phyloP scores from a whole-genome alignment of 2,329 filamentous ascomycete species.

The Colletotrichum euphorbiae region DNA sequence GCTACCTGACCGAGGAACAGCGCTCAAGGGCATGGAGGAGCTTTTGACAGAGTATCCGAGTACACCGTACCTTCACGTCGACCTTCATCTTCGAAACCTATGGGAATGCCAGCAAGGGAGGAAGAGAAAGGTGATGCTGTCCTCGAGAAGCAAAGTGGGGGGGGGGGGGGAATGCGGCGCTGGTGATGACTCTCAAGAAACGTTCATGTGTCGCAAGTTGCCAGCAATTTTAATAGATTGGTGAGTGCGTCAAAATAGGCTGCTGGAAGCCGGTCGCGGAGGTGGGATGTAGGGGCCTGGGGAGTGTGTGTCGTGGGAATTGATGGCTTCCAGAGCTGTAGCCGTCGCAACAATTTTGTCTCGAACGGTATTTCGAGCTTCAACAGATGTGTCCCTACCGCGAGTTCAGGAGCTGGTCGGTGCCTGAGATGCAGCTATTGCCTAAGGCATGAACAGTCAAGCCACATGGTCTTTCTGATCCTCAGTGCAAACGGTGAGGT shows the following conservation, averaged over 20 bases:
- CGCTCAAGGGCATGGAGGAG: not conserved
- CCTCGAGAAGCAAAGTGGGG: constrained; percentile 38
- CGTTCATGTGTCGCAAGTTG: constrained; percentile 26
- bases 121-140: constrained; percentile 28
- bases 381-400: constrained; percentile 42
- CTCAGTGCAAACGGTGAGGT: too few relatives aligned
- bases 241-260: not conserved
- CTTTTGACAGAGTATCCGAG: not conserved
- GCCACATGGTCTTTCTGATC: not conserved
- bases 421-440: constrained; percentile 38
- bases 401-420: constrained; percentile 38
- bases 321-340: constrained; percentile 42
- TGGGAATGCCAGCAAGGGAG: constrained; percentile 34
- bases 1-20: constrained; percentile 7
- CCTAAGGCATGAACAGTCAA: constrained; percentile 17
- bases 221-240: not conserved
- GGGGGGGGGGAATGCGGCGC: constrained; percentile 28
- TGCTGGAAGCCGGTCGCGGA: constrained; percentile 39
- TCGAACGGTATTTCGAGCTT: constrained; percentile 40
- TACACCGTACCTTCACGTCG: constrained; percentile 38
- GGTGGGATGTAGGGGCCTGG: constrained; percentile 16
- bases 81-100: constrained; percentile 39
- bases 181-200: constrained; percentile 17
- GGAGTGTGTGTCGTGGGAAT: constrained; percentile 34
- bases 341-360: constrained; percentile 41